A percentile compares a stretch with the other conserved stretches of the same genome.
Evolutionary conservation across 441 rosid genomes (phyloP).

Genomic region (Rhodomyrtus psidioides): DNA sequence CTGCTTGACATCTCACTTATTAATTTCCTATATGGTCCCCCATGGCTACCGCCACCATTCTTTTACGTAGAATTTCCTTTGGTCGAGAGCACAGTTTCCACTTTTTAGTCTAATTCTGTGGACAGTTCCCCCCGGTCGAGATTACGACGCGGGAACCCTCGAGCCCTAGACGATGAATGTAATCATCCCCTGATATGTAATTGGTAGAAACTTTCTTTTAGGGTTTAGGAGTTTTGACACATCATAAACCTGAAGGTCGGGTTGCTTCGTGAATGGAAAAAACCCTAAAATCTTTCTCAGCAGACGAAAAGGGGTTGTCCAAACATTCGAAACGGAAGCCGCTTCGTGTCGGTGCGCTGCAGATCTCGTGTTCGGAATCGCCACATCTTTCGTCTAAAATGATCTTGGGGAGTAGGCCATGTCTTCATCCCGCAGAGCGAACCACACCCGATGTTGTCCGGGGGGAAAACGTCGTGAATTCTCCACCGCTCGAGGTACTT

Average conservation of each 20-base stretch:
- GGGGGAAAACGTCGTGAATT: neutral
- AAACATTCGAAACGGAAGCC: neutral
- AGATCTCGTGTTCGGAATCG: too few species aligned
- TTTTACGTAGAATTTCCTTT: neutral
- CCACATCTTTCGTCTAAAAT: neutral
- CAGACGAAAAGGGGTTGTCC: neutral
- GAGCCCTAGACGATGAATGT: neutral
- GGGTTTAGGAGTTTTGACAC: neutral
- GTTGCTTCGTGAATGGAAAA: neutral
- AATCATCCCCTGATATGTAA: neutral
- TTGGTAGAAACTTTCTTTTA: neutral
- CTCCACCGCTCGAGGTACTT: neutral
- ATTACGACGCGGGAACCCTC: neutral
- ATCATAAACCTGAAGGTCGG: neutral
- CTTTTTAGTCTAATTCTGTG: neutral
- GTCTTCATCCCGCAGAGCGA: too few species aligned
- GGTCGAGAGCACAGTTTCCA: neutral
- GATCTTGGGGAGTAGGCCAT: neutral
- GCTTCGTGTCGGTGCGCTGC: too few species aligned
- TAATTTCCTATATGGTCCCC: neutral
- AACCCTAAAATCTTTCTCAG: neutral
- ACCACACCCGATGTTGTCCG: too few species aligned
- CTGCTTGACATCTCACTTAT: neutral
- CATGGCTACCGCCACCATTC: neutral
- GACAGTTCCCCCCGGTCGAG: neutral